A percentile compares a stretch with the other conserved stretches of the same genome.
These are phyloP conservation scores for Didymella sp. DNA, from an alignment of 2,329 filamentous ascomycete species.

Conservation along the genomic window DNA sequence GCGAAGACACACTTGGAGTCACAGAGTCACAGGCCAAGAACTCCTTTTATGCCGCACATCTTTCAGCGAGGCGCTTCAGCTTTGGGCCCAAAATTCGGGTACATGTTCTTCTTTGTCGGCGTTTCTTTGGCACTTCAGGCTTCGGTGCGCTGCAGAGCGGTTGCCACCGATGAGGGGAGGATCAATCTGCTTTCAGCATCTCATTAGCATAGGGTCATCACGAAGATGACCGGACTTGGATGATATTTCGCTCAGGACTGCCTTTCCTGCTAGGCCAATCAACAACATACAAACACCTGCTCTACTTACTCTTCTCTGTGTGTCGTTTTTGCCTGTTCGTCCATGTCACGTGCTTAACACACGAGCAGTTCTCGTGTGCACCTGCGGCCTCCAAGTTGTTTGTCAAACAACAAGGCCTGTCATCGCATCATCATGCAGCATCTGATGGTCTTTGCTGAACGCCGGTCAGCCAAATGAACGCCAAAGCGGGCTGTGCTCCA, in stretches of 20 bases:
- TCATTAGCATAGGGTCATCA: neutral
- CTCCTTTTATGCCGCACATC: neutral
- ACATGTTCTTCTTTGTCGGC: slow-evolving; percentile 6
- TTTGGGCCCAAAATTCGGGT: neutral
- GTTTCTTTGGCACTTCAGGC: neutral
- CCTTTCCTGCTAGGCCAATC: neutral
- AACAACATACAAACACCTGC: neutral
- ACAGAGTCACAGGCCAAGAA: neutral
- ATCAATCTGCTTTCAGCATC: neutral
- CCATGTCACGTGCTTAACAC: neutral
- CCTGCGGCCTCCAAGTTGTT: too few relatives aligned
- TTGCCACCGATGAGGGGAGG: neutral
- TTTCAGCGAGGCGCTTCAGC: slow-evolving; percentile 5
- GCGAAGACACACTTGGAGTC: neutral
- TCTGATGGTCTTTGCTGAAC: neutral
- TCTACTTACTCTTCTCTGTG: neutral
- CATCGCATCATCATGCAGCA: neutral
- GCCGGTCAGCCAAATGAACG: slow-evolving; percentile 4
- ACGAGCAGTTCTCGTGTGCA: neutral
- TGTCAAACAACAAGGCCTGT: neutral
- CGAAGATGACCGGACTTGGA: neutral
- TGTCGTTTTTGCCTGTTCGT: neutral
- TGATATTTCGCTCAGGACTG: neutral
- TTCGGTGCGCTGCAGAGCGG: slow-evolving; percentile 15
- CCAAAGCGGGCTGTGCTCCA: slow-evolving; percentile 9